These are phyloP conservation scores for Pochonia chlamydosporia DNA, from an alignment of 2,329 filamentous ascomycete genomes.

Conservation along the genomic window DNA sequence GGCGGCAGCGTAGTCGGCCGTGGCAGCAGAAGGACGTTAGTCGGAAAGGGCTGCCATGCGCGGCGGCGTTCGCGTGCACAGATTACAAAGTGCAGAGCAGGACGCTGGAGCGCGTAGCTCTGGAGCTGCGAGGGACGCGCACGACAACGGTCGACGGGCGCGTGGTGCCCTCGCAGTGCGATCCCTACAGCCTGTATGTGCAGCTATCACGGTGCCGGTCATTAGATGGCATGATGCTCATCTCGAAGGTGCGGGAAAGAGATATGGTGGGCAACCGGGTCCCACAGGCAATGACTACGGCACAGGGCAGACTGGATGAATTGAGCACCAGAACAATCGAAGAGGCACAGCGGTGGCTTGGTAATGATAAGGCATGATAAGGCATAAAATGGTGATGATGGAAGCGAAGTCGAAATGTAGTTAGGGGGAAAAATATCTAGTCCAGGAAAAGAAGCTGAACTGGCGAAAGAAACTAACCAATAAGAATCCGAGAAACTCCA, in stretches of 20 bases:
- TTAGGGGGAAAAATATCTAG: no score
- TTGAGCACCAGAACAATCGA: no score
- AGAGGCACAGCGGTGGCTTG: no score
- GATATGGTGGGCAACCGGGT: neutral
- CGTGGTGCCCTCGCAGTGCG: neutral
- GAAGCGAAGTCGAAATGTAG: no score
- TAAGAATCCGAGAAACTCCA: no score
- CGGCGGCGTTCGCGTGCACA: neutral
- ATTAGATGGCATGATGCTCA: neutral
- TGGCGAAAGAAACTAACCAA: no score
- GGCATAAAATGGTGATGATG: no score
- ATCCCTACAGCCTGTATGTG: no score
- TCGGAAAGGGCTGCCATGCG: neutral
- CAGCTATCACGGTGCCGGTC: neutral
- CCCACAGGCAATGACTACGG: neutral
- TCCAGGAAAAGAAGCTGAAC: no score
- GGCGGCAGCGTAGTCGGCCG: neutral
- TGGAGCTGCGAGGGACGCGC: no score
- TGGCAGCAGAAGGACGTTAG: constrained; percentile 1
- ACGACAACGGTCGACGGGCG: neutral
- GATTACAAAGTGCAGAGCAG: neutral
- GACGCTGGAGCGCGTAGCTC: no score
- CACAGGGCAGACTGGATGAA: constrained; percentile 1
- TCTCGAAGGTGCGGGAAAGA: neutral
- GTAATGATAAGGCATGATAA: no score